These are phyloP conservation scores for Phyllosticta citrichinensis DNA, from an alignment of 2,329 filamentous ascomycete genomes.

Conservation along the genomic window DNA sequence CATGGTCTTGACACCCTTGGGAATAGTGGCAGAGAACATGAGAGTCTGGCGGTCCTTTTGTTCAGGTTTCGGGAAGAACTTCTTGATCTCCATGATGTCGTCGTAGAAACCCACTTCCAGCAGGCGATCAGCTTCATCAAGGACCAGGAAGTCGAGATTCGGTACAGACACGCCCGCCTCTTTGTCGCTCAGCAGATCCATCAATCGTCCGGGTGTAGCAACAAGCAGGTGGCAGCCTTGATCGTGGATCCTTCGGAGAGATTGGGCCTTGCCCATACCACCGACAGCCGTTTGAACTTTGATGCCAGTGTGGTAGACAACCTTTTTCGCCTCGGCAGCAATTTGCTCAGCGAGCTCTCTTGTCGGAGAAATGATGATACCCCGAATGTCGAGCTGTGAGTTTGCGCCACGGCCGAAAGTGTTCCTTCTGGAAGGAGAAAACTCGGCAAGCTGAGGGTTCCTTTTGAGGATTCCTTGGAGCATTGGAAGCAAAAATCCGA, in stretches of 20 bases:
- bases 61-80: slow-evolving; percentile 49
- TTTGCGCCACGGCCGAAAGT: slow-evolving; percentile 18
- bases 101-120: slow-evolving; percentile 48
- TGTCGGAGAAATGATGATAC: slow-evolving; percentile 52
- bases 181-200: slow-evolving; percentile 66
- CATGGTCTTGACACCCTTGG: slow-evolving; percentile 68
- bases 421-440: not conserved
- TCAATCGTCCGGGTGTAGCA: slow-evolving; percentile 78
- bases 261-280: slow-evolving; percentile 65
- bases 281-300: slow-evolving; percentile 74
- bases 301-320: slow-evolving; percentile 57
- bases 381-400: slow-evolving; percentile 44
- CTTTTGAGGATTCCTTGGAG: slow-evolving; percentile 65
- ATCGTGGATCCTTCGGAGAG: slow-evolving; percentile 57
- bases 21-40: slow-evolving; percentile 91
- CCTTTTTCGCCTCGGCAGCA: slow-evolving; percentile 59
- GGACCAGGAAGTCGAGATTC: slow-evolving; percentile 48
- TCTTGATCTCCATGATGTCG: slow-evolving; percentile 39
- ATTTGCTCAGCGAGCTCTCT: slow-evolving; percentile 57
- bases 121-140: slow-evolving; percentile 59
- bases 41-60: slow-evolving; percentile 73
- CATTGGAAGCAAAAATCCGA: slow-evolving; percentile 82
- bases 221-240: slow-evolving; percentile 83
- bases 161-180: slow-evolving; percentile 53
- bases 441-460: slow-evolving; percentile 49